phyloP scores from a whole-genome alignment of 1,284 basidiomycete genomes.

The Caloboletus inedulis region DNA sequence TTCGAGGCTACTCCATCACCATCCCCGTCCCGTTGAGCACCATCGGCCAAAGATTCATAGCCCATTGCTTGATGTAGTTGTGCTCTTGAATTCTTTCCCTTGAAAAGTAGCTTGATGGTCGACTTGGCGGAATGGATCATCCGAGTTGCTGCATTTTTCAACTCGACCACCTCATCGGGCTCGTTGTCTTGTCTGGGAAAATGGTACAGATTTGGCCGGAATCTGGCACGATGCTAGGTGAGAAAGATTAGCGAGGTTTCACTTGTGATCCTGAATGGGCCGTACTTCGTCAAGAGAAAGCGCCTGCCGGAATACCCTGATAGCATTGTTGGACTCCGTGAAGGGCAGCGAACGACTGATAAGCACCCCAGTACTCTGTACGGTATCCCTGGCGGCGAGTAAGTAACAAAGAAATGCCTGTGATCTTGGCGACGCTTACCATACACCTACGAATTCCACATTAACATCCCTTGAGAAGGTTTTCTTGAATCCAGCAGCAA shows the following conservation, averaged over 20 bases:
- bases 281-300: conserved; percentile 61
- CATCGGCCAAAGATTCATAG: not conserved
- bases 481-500: conserved; percentile 59
- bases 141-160: not conserved
- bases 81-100: not conserved
- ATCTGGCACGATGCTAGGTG: conserved; percentile 50
- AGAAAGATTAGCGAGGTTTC: conserved; percentile 9
- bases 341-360: conserved; percentile 58
- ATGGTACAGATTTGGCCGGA: conserved; percentile 52
- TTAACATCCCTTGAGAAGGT: conserved; percentile 59
- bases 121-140: not conserved
- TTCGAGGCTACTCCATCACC: not conserved
- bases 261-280: conserved; percentile 2
- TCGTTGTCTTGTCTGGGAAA: conserved; percentile 32
- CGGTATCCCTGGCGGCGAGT: conserved; percentile 55
- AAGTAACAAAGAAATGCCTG: not conserved
- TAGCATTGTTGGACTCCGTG: conserved; percentile 51
- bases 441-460: conserved; percentile 65
- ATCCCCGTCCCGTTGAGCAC: not conserved
- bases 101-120: not conserved
- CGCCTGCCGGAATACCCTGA: conserved; percentile 61
- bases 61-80: not conserved
- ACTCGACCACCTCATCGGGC: conserved; percentile 12
- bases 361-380: conserved; percentile 61
- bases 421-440: conserved; percentile 40